Conservation (phyloP, 441 rosid genomes). For the Viola pubescens region DNA sequence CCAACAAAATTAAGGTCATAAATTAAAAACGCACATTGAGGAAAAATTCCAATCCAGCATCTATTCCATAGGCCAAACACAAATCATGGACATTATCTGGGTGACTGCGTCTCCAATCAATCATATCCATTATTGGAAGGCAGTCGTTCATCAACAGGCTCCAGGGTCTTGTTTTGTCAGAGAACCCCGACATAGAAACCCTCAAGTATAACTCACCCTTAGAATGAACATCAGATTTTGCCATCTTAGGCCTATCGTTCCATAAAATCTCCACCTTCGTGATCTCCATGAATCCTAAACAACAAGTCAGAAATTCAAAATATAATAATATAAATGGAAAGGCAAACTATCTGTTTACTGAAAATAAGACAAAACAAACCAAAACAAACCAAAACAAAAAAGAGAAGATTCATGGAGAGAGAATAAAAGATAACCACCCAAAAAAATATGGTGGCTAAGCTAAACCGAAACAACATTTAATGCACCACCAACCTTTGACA, state of each 20-base stretch:
- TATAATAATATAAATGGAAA: neutral
- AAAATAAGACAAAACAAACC: neutral
- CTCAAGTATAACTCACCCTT: slow-evolving; percentile 74
- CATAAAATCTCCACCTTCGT: slow-evolving; percentile 77
- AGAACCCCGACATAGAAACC: slow-evolving; percentile 50
- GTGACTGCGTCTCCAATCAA: slow-evolving; percentile 91
- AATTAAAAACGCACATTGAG: slow-evolving; percentile 48
- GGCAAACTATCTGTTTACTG: slow-evolving; percentile 9
- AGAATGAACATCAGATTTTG: slow-evolving; percentile 22
- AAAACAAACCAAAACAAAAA: slow-evolving; percentile 3
- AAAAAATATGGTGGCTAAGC: too few relatives aligned
- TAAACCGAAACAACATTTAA: too few relatives aligned
- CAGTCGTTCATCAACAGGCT: slow-evolving; percentile 53
- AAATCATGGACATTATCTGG: slow-evolving; percentile 76
- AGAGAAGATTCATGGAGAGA: neutral
- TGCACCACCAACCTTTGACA: slow-evolving; percentile 49
- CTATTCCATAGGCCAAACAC: slow-evolving; percentile 70
- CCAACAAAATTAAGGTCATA: slow-evolving; percentile 10
- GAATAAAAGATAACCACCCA: neutral
- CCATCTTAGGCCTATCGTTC: slow-evolving; percentile 47
- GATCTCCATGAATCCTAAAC: slow-evolving; percentile 64
- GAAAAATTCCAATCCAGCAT: slow-evolving; percentile 66
- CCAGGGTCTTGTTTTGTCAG: slow-evolving; percentile 53
- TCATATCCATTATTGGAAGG: slow-evolving; percentile 59
- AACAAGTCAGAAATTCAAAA: slow-evolving; percentile 18